A percentile compares a stretch with the other conserved stretches of the same genome.
Evolutionary conservation across 495 filamentous ascomycete genomes (phyloP).

Genomic region (Lepidopterella palustris): DNA sequence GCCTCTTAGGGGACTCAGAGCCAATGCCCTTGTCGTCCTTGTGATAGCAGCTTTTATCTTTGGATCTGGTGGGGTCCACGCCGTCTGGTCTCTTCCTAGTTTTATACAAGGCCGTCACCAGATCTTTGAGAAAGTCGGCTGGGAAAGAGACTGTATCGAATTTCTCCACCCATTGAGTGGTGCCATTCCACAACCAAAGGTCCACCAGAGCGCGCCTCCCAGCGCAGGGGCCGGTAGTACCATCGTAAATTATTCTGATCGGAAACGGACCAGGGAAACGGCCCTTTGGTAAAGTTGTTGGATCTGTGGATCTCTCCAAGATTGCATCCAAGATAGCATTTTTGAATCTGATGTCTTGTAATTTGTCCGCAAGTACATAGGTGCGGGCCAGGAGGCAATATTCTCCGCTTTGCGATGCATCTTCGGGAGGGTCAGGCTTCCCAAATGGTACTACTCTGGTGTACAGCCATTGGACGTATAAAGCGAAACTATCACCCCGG

Average conservation of each 20-base stretch:
- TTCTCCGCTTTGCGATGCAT: neutral
- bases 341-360: slow-evolving; percentile 2
- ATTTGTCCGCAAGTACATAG: slow-evolving; percentile 12
- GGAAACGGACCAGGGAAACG: neutral
- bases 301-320: neutral
- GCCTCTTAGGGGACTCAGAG: too few species aligned
- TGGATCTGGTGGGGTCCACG: too few species aligned
- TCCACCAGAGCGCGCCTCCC: neutral
- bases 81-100: too few species aligned
- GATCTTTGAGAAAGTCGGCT: too few species aligned
- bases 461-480: slow-evolving; percentile 9
- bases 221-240: neutral
- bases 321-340: slow-evolving; percentile 5
- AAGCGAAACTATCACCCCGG: neutral
- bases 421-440: neutral
- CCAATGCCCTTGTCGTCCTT: too few species aligned
- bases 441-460: neutral
- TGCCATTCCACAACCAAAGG: neutral
- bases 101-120: too few species aligned
- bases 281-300: neutral
- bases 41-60: too few species aligned
- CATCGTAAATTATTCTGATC: neutral
- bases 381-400: neutral
- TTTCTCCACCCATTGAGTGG: neutral
- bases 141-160: too few species aligned